phyloP scores from a whole-genome alignment of 2,329 filamentous ascomycete genomes.

The Aureobasidium pullulans region DNA sequence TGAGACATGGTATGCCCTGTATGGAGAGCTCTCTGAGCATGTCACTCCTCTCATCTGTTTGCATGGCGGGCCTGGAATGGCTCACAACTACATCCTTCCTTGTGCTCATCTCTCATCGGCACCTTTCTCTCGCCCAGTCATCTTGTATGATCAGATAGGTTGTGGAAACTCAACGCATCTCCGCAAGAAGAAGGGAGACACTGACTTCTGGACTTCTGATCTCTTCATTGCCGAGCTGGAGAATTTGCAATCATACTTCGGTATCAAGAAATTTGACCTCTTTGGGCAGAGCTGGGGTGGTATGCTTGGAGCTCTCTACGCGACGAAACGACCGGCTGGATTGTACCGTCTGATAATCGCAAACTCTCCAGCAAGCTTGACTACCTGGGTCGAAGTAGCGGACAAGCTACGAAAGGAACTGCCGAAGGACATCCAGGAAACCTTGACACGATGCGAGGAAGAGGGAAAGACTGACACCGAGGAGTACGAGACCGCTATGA shows the following conservation, averaged over 20 bases:
- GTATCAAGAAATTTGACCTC: constrained; percentile 36
- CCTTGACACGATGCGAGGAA: constrained; percentile 23
- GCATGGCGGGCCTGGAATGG: constrained; percentile 43
- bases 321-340: constrained; percentile 29
- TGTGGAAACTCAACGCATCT: constrained; percentile 44
- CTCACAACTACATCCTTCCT: constrained; percentile 29
- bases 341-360: constrained; percentile 33
- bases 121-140: constrained; percentile 35
- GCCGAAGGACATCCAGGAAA: constrained; percentile 25
- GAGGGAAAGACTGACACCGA: constrained; percentile 24
- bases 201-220: constrained; percentile 40
- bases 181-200: constrained; percentile 37
- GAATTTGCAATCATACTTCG: constrained; percentile 39
- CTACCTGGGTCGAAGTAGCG: constrained; percentile 23
- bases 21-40: constrained; percentile 28
- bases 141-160: constrained; percentile 51
- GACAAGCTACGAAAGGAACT: constrained; percentile 21
- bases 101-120: constrained; percentile 31
- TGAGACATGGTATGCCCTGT: constrained; percentile 35
- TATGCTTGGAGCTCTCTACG: constrained; percentile 42
- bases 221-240: constrained; percentile 45
- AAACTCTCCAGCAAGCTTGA: constrained; percentile 25
- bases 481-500: constrained; percentile 28
- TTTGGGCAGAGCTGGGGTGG: constrained; percentile 49
- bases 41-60: constrained; percentile 30